Evolutionary conservation across 2,329 filamentous ascomycete species (phyloP).

Genomic region (Cytospora mali): DNA sequence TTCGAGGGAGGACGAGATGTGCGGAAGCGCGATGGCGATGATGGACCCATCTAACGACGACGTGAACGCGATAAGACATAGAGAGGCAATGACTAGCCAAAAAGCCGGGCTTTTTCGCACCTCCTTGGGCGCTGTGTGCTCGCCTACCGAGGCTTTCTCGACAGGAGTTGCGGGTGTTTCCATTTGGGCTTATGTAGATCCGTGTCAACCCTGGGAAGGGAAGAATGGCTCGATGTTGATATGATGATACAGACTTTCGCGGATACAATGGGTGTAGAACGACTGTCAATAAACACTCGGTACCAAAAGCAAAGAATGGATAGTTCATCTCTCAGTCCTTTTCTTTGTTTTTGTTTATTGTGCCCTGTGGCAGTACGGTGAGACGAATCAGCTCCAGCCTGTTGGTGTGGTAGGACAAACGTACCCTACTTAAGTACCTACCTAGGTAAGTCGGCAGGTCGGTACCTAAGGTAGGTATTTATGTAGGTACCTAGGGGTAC

Average conservation of each 20-base stretch:
- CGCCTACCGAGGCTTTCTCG: background rate
- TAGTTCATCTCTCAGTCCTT: no score
- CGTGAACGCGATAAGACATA: background rate
- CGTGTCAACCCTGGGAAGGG: background rate
- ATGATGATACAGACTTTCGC: background rate
- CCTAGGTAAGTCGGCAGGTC: background rate
- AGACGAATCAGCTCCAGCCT: background rate
- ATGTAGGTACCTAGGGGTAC: no score
- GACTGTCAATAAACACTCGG: background rate
- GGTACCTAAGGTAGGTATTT: background rate
- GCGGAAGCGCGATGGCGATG: conserved; percentile 6
- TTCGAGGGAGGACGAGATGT: background rate
- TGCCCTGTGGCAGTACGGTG: background rate
- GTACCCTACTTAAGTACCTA: background rate
- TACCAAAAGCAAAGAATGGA: background rate
- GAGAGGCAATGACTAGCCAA: background rate
- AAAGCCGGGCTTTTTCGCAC: conserved; percentile 17
- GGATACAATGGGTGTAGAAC: background rate
- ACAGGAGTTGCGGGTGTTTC: background rate
- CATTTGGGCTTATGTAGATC: background rate
- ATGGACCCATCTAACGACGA: background rate
- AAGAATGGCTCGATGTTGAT: background rate
- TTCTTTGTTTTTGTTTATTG: no score
- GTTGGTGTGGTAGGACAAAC: background rate
- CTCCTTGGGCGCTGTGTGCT: background rate